Evolutionary conservation across 345 rosid genomes (phyloP).

Genomic region (Citrus australasica): DNA sequence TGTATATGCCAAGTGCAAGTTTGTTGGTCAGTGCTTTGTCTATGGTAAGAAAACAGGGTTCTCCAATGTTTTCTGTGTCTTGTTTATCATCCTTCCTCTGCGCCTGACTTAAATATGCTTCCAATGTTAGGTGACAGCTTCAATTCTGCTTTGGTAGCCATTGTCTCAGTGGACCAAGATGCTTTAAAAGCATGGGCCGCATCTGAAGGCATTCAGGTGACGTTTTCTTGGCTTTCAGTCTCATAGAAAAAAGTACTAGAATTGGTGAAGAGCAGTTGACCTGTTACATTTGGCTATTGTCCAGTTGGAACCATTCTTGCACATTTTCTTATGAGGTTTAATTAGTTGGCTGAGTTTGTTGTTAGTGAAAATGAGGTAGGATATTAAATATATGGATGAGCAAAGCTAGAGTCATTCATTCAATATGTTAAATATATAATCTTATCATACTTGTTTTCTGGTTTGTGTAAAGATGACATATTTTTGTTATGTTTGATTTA

Average conservation of each 20-base stretch:
- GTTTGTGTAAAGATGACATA: neutral
- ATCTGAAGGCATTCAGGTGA: conserved; percentile 82
- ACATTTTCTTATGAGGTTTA: neutral
- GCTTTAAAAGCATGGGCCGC: conserved; percentile 76
- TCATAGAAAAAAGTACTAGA: neutral
- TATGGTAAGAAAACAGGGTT: conserved; percentile 49
- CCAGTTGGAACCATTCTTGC: neutral
- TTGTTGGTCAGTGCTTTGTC: conserved; percentile 75
- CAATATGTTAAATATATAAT: neutral
- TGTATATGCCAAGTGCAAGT: conserved; percentile 86
- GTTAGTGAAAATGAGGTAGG: neutral
- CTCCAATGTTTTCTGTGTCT: neutral
- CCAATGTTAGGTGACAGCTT: conserved; percentile 80
- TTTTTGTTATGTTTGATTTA: neutral
- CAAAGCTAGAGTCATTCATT: neutral
- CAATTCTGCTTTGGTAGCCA: conserved; percentile 79
- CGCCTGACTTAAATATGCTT: conserved; percentile 15
- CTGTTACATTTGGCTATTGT: neutral
- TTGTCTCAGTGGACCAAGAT: conserved; percentile 85
- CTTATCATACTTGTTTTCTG: neutral
- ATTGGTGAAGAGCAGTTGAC: neutral
- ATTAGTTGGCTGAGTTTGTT: neutral
- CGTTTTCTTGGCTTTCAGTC: neutral
- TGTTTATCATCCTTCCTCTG: conserved; percentile 1
- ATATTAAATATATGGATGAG: neutral